phyloP scores from a whole-genome alignment of 148 eudicot genomes.

The Drosera capensis region DNA sequence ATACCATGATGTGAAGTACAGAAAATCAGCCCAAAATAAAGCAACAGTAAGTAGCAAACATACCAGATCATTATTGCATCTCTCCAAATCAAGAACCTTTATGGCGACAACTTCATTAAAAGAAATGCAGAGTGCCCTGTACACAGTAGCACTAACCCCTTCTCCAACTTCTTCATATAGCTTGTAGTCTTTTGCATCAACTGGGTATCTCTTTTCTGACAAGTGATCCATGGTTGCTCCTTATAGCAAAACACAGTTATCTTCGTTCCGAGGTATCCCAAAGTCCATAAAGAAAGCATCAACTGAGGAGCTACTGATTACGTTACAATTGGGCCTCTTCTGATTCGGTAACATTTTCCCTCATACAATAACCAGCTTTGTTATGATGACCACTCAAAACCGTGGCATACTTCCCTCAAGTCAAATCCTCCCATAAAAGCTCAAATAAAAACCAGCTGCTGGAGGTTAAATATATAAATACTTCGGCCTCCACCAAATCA shows the following conservation, averaged over 20 bases:
- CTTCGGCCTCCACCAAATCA: too few relatives aligned
- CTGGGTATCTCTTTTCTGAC: constrained; percentile 53
- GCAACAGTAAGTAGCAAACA: constrained; percentile 11
- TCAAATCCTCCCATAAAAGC: too few relatives aligned
- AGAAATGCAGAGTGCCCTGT: constrained; percentile 82
- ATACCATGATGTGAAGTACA: neutral
- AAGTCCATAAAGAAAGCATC: constrained; percentile 12
- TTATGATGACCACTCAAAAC: too few relatives aligned
- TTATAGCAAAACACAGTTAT: constrained; percentile 16
- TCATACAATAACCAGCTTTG: constrained; percentile 13
- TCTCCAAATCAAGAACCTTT: constrained; percentile 92
- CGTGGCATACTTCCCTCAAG: too few relatives aligned
- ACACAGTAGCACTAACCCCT: constrained; percentile 89
- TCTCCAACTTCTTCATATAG: constrained; percentile 90
- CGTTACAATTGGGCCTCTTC: constrained; percentile 19
- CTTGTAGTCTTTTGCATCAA: constrained; percentile 53
- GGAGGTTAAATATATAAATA: too few relatives aligned
- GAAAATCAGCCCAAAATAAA: neutral
- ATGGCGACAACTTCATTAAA: constrained; percentile 88
- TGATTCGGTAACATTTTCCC: constrained; percentile 22
- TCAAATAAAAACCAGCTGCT: too few relatives aligned
- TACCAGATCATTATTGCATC: constrained; percentile 93
- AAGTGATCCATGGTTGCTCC: constrained; percentile 31
- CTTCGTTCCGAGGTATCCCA: constrained; percentile 16
- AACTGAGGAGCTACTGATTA: constrained; percentile 1